phyloP scores from a whole-genome alignment of 495 filamentous ascomycete genomes.

The Penicillium malachiteum region DNA sequence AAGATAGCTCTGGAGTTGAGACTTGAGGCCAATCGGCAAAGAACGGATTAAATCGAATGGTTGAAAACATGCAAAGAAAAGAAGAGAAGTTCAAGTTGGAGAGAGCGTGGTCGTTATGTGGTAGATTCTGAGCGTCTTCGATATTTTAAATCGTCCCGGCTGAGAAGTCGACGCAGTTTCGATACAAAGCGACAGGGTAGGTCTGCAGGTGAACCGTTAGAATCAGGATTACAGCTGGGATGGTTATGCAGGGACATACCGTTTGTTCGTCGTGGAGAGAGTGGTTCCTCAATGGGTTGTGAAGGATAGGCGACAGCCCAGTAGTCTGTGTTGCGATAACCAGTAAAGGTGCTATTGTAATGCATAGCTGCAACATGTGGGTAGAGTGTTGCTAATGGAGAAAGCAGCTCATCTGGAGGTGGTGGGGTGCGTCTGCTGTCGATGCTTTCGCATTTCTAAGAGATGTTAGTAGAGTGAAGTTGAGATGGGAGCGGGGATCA shows the following conservation, averaged over 20 bases:
- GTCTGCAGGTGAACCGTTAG: conserved; percentile 12
- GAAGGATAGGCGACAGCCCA: conserved; percentile 40
- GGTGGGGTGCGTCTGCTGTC: conserved; percentile 25
- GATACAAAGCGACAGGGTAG: conserved; percentile 28
- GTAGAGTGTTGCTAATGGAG: conserved; percentile 39
- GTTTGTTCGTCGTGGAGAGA: conserved; percentile 20
- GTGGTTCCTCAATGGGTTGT: conserved; percentile 21
- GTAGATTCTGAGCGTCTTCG: conserved; percentile 22
- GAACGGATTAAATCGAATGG: background rate
- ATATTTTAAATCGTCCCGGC: conserved; percentile 30
- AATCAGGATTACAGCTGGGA: background rate
- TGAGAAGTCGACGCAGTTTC: conserved; percentile 33
- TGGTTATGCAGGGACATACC: conserved; percentile 21
- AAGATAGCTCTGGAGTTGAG: background rate
- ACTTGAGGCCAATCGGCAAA: background rate
- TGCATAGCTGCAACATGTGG: conserved; percentile 43
- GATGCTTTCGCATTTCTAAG: conserved; percentile 23
- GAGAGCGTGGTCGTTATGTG: conserved; percentile 10
- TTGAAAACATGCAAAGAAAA: background rate
- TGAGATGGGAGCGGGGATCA: background rate
- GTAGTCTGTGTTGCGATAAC: conserved; percentile 37
- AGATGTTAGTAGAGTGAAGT: background rate
- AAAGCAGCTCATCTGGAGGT: conserved; percentile 36
- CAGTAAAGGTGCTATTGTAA: conserved; percentile 35
- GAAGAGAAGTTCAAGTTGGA: background rate